These are phyloP conservation scores for Ophiostoma novo-ulmi DNA, from an alignment of 2,329 filamentous ascomycete species.

Conservation along the genomic window DNA sequence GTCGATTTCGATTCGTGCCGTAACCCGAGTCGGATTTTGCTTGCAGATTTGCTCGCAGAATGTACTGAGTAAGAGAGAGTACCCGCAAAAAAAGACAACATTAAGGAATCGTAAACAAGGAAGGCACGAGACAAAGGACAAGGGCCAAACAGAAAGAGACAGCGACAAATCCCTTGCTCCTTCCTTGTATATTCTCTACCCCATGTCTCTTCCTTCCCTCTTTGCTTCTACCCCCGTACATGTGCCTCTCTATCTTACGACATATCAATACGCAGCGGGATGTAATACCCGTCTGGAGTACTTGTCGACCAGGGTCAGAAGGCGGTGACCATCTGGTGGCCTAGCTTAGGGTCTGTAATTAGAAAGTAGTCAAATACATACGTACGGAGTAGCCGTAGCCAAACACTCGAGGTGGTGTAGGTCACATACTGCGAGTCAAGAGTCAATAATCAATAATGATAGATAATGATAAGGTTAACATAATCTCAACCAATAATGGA, in stretches of 20 bases:
- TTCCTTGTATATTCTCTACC: slow-evolving; percentile 1
- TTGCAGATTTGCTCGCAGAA: background rate
- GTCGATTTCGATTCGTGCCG: background rate
- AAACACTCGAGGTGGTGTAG: background rate
- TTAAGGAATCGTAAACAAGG: background rate
- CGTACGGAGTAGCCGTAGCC: background rate
- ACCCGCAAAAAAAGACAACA: background rate
- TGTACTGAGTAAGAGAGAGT: background rate
- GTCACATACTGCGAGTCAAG: slow-evolving; percentile 4
- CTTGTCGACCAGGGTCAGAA: background rate
- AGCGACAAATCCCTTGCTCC: background rate
- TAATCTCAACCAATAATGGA: background rate
- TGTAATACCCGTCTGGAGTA: background rate
- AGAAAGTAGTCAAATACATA: background rate
- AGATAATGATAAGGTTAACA: background rate
- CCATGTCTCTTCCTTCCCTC: background rate
- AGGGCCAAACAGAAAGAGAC: background rate
- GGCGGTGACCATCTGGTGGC: background rate
- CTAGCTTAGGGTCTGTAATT: background rate
- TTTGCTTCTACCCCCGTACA: background rate
- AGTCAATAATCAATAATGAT: background rate
- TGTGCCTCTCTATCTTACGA: slow-evolving; percentile 2
- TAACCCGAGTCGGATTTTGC: background rate
- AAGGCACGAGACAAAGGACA: background rate
- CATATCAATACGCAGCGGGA: background rate